A percentile compares a stretch with the other conserved stretches of the same genome.
Evolutionary conservation across 2,329 filamentous ascomycete species (phyloP).

Genomic region (Fusarium transvaalense): DNA sequence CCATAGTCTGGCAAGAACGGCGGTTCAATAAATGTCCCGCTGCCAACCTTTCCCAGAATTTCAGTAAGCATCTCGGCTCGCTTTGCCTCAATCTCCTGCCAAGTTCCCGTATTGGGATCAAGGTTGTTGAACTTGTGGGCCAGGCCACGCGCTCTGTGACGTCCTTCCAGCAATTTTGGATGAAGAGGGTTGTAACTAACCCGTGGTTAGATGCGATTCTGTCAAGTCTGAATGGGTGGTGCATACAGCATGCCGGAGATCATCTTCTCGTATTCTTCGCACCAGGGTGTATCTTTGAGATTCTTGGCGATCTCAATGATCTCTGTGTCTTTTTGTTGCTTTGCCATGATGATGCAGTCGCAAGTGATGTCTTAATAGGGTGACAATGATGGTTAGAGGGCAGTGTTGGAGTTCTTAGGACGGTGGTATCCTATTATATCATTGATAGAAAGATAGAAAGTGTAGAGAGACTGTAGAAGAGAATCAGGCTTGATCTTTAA

Average conservation of each 20-base stretch:
- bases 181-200: conserved; percentile 40
- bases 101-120: conserved; percentile 39
- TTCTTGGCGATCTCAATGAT: conserved; percentile 43
- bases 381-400: accelerated
- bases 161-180: conserved; percentile 37
- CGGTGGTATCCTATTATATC: accelerated
- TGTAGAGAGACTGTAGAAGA: not conserved
- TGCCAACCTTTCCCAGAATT: conserved; percentile 41
- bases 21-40: conserved; percentile 68
- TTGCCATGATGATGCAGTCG: conserved; percentile 30
- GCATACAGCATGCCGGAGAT: conserved; percentile 48
- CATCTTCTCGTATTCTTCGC: conserved; percentile 47
- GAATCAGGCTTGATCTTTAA: not conserved
- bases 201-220: not conserved
- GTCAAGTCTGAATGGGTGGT: accelerated
- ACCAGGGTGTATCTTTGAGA: conserved; percentile 39
- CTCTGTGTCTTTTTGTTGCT: conserved; percentile 35
- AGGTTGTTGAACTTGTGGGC: conserved; percentile 45
- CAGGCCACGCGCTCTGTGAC: conserved; percentile 39
- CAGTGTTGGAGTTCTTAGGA: accelerated
- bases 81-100: conserved; percentile 15
- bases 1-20: conserved; percentile 75
- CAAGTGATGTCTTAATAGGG: not conserved
- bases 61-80: conserved; percentile 24
- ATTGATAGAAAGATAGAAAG: not conserved